phyloP scores from a whole-genome alignment of 1,284 basidiomycete species.

The Ceratobasidium sp. region DNA sequence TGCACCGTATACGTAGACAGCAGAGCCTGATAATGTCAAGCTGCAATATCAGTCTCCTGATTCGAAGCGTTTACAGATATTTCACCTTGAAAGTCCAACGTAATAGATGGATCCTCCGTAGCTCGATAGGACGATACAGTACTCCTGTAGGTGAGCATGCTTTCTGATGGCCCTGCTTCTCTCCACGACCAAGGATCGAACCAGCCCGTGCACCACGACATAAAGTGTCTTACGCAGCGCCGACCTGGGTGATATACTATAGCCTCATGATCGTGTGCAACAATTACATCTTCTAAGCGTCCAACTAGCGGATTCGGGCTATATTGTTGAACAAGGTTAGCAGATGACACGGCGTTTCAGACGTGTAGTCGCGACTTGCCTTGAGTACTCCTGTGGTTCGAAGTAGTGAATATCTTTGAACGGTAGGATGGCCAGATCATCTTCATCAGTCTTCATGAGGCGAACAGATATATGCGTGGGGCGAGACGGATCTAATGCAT shows the following conservation, averaged over 20 bases:
- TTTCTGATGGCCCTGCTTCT: conserved; percentile 12
- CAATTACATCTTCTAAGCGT: background rate
- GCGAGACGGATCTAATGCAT: conserved; percentile 23
- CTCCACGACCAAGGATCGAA: conserved; percentile 27
- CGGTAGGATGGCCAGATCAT: background rate
- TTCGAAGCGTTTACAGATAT: background rate
- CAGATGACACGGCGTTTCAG: background rate
- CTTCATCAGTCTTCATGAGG: background rate
- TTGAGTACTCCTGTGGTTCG: conserved; percentile 20
- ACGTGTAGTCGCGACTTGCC: background rate
- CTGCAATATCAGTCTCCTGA: background rate
- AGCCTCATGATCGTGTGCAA: conserved; percentile 8
- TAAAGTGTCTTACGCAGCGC: conserved; percentile 4
- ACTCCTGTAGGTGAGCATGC: conserved; percentile 15
- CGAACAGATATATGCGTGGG: conserved; percentile 15
- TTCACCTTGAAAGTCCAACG: conserved; percentile 18
- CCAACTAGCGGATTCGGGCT: conserved; percentile 16
- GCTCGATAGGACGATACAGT: conserved; percentile 27
- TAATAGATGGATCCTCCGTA: conserved; percentile 18
- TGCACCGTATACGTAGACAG: conserved; percentile 12
- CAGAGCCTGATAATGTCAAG: background rate
- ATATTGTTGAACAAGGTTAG: background rate
- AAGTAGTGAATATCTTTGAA: conserved; percentile 33
- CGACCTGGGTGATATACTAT: conserved; percentile 17
- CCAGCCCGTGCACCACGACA: conserved; percentile 18